Base-by-base conservation (phyloP, 768 basidiomycete genomes). In the Zangia roseola region DNA sequence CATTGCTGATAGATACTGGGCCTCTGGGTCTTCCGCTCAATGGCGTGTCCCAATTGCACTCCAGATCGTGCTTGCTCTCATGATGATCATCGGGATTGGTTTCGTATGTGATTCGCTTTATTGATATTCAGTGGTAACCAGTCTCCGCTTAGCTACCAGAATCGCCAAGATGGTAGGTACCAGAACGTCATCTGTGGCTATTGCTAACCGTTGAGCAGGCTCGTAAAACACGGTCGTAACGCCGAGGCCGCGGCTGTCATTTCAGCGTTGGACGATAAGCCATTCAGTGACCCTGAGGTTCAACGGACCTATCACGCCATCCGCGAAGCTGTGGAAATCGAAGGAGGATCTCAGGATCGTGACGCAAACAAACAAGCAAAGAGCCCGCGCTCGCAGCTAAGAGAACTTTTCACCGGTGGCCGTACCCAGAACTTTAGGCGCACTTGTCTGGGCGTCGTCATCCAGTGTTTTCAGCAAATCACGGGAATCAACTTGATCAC, bases 381-480 rank as follows among this genome's bases (percentile, higher is more conserved):
- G 37, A 24, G 21, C 19, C 40, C 50, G 14, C 53, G 50, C 38
- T 56, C 62, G 21, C 66, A 74, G 10, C 63, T 86, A 0, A 64
- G 67, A n/a, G 80, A 82, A 47, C 64, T 86, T 7, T 78, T 83
- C 55, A 76, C 74, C 1, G 68, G 74, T 21, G 82, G 83, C 0
- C 77, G 75, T 23, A 69, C 67, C 19, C 84, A 86, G 60, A 83
- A 86, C 64, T 80, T 84, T 65, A 69, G 82, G 36, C 70, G 84
- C 36, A 78, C 78, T 14, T 62, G 73, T 39, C 60, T 84, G 39
- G 85, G 78, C 3, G 69, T 84, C 19, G 65, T 76, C 40, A 77
- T 77, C 40, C 84, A 86, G 56, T 80, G 80, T 59, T 84, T 84
- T 70, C 82, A 86, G 61, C 84, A 85, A 69, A 82, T 85, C 25